Conservation (phyloP, 2,329 filamentous ascomycete species). For the Curvularia verruculosa region DNA sequence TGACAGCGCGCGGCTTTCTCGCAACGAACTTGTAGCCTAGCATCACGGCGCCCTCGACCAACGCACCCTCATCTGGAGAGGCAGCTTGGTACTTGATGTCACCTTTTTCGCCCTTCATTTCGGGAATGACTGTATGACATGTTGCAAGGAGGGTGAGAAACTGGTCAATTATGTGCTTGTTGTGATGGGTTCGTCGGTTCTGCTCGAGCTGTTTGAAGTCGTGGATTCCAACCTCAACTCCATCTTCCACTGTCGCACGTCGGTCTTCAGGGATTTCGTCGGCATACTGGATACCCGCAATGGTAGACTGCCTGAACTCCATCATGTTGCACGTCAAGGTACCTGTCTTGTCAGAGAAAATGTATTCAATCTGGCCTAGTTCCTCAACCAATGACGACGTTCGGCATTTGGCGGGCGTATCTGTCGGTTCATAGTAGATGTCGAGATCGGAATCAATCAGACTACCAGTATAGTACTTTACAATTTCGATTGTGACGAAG, state of each 20-base stretch:
- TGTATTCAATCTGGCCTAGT: slow-evolving; percentile 96
- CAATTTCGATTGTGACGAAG: slow-evolving; percentile 95
- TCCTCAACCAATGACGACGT: slow-evolving; percentile 97
- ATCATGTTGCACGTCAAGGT: slow-evolving; percentile 98
- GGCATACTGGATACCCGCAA: slow-evolving; percentile 91
- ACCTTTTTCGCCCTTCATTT: slow-evolving; percentile 78
- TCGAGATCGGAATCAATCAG: slow-evolving; percentile 97
- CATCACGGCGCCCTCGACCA: slow-evolving; percentile 85
- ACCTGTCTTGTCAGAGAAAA: slow-evolving; percentile 98
- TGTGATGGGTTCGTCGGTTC: slow-evolving; percentile 69
- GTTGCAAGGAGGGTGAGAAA: slow-evolving; percentile 86
- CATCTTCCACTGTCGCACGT: slow-evolving; percentile 77
- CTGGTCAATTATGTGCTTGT: slow-evolving; percentile 72
- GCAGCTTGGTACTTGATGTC: slow-evolving; percentile 97
- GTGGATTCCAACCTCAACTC: slow-evolving; percentile 77
- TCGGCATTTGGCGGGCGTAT: slow-evolving; percentile 93
- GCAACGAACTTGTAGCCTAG: slow-evolving; percentile 91
- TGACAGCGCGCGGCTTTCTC: slow-evolving; percentile 85
- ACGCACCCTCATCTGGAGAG: slow-evolving; percentile 94
- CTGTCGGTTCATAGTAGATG: slow-evolving; percentile 95
- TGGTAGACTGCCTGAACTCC: slow-evolving; percentile 96
- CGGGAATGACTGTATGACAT: slow-evolving; percentile 97
- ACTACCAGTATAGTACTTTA: slow-evolving; percentile 98
- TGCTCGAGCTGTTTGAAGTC: slow-evolving; percentile 78
- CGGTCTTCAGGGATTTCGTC: slow-evolving; percentile 92